Evolutionary conservation across 352 stramenopile genomes (phyloP).

Genomic region (Hyaloperonospora arabidopsidis): DNA sequence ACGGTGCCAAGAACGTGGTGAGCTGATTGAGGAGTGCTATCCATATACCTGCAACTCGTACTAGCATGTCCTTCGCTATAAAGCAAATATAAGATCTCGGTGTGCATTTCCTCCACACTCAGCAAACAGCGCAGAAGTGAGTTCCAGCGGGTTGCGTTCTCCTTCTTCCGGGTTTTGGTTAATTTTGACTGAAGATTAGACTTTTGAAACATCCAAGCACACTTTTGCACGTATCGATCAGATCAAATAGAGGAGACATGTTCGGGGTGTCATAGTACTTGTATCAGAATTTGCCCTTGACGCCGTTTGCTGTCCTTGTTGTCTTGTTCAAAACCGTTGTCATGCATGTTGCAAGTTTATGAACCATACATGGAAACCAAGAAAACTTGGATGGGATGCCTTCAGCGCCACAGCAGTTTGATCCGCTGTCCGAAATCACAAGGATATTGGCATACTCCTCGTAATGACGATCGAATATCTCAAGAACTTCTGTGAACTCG

Average conservation of each 20-base stretch:
- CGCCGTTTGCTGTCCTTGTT: not conserved
- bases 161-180: not conserved
- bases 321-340: not conserved
- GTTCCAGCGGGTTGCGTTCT: not conserved
- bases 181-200: not conserved
- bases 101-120: not conserved
- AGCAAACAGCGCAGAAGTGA: not conserved
- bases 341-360: not conserved
- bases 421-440: not conserved
- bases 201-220: not conserved
- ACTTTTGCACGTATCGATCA: not conserved
- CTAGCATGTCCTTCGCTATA: not conserved
- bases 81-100: not conserved
- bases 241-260: not conserved
- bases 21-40: not conserved
- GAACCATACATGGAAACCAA: not conserved
- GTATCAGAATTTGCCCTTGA: not conserved
- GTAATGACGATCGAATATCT: not conserved
- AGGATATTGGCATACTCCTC: not conserved
- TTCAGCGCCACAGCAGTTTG: not conserved
- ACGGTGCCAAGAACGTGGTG: not conserved
- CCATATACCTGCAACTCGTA: not conserved
- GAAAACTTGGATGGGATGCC: not conserved
- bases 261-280: not conserved
- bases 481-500: not conserved